Evolutionary conservation across 208 protist species (phyloP).

Genomic region (Acanthamoeba lugdunensis): DNA sequence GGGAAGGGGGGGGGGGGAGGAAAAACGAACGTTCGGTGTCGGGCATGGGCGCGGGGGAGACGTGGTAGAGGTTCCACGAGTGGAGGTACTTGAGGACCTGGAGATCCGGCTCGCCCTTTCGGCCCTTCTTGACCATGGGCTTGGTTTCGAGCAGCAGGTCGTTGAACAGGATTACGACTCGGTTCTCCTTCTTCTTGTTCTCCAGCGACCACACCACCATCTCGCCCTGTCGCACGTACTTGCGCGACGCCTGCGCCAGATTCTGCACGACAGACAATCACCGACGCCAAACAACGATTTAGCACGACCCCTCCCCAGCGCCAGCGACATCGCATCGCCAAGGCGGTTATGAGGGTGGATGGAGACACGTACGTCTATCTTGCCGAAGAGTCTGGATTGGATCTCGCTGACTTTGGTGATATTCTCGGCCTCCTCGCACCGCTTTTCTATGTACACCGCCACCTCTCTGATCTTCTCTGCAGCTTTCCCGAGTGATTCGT

Average conservation of each 20-base stretch:
- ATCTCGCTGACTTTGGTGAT: conserved; percentile 62
- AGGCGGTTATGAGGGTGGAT: not conserved
- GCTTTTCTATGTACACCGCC: conserved; percentile 40
- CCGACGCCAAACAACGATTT: not conserved
- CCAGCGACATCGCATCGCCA: not conserved
- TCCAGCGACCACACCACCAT: conserved; percentile 45
- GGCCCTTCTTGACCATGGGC: conserved; percentile 51
- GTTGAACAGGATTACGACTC: conserved; percentile 64
- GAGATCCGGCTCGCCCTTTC: conserved; percentile 11
- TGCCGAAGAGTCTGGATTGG: conserved; percentile 42
- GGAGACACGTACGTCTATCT: conserved; percentile 17
- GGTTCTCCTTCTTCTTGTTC: conserved; percentile 60
- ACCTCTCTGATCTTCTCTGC: conserved; percentile 20
- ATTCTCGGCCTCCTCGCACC: conserved; percentile 58
- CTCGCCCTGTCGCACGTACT: conserved; percentile 48
- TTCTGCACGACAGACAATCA: not conserved
- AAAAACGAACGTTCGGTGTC: conserved; percentile 24
- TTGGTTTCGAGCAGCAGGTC: conserved; percentile 65
- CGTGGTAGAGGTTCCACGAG: conserved; percentile 51
- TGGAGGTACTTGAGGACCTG: conserved; percentile 51
- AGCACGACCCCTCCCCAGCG: too few relatives aligned
- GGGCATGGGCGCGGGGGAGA: not conserved
- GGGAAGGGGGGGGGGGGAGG: not conserved
- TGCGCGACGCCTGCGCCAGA: conserved; percentile 36
- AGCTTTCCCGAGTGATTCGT: conserved; percentile 2